Evolutionary conservation across 768 basidiomycete genomes (phyloP).

Genomic region (Harrya chromipes): DNA sequence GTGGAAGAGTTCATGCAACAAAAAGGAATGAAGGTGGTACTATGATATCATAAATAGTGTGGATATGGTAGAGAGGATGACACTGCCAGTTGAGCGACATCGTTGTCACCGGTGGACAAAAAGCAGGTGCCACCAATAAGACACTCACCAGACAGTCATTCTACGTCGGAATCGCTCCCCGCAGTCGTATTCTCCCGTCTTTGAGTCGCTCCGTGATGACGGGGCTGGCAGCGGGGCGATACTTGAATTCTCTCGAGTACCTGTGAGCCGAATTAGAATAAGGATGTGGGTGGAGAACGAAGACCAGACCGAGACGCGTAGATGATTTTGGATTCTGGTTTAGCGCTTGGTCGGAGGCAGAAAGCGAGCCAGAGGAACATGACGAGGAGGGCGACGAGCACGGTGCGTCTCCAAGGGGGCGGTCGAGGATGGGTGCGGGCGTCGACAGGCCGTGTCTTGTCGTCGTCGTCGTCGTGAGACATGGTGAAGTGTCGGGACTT

Average conservation of each 20-base stretch:
- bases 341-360: constrained; percentile 26
- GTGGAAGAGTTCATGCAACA: too few species aligned
- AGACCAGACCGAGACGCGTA: constrained; percentile 67
- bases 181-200: constrained; percentile 63
- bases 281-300: constrained; percentile 14
- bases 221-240: constrained; percentile 81
- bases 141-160: too few species aligned
- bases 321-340: constrained; percentile 44
- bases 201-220: constrained; percentile 73
- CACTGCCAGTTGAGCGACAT: too few species aligned
- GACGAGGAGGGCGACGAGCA: constrained; percentile 40
- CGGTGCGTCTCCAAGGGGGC: constrained; percentile 45
- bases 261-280: constrained; percentile 37
- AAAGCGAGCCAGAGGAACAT: constrained; percentile 46
- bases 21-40: too few species aligned
- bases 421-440: constrained; percentile 30
- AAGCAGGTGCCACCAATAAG: too few species aligned
- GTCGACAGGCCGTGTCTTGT: neutral
- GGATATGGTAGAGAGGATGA: too few species aligned
- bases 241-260: constrained; percentile 81
- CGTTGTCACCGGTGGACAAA: too few species aligned
- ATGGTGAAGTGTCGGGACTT: too few species aligned
- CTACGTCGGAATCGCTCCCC: constrained; percentile 57
- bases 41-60: too few species aligned
- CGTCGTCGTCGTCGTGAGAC: too few species aligned